Evolutionary conservation across 129 eudicot genomes (phyloP).

Genomic region (Artemisia annua): DNA sequence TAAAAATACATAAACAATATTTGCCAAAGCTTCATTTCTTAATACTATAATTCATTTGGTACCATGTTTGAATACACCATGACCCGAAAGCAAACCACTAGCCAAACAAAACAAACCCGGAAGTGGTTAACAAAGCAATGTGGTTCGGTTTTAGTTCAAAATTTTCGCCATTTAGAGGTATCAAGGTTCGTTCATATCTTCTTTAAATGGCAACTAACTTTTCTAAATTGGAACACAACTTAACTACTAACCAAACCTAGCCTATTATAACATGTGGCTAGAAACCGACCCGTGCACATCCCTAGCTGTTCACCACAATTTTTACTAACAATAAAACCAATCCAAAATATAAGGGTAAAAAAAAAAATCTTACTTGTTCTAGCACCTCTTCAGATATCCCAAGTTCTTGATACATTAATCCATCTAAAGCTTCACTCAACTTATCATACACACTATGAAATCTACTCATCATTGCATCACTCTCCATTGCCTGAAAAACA

Average conservation of each 20-base stretch:
- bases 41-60: neutral
- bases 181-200: neutral
- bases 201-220: neutral
- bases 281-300: constrained; percentile 12
- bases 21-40: neutral
- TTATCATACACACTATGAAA: constrained; percentile 66
- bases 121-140: too few species aligned
- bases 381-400: constrained; percentile 76
- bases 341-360: neutral
- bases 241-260: neutral
- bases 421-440: constrained; percentile 57
- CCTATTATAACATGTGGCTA: neutral
- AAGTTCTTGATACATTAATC: constrained; percentile 59
- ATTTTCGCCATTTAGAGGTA: too few species aligned
- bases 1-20: neutral
- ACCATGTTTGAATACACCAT: too few species aligned
- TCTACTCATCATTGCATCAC: constrained; percentile 63
- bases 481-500: constrained; percentile 55
- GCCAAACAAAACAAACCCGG: too few species aligned
- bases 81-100: too few species aligned
- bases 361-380: constrained; percentile 58
- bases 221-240: too few species aligned
- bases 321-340: neutral
- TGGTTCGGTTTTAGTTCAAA: too few species aligned
- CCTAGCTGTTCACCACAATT: neutral